These are phyloP conservation scores for Entomortierella beljakovae DNA, from an alignment of 192 early-diverging fungal genomes.

Conservation along the genomic window DNA sequence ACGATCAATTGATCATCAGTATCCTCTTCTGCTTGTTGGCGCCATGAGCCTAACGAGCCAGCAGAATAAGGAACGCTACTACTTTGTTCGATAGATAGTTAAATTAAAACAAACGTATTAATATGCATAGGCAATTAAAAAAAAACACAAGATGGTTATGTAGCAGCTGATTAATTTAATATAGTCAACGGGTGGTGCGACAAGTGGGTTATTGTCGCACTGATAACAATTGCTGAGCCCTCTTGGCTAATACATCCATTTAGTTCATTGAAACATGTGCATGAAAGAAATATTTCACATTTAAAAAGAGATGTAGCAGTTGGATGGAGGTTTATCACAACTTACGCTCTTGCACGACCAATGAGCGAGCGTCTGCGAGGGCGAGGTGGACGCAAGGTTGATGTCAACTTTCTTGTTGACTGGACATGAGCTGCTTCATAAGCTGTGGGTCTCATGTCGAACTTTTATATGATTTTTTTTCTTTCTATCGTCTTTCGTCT, in stretches of 20 bases:
- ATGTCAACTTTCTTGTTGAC: slow-evolving; percentile 8
- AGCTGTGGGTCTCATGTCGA: slow-evolving; percentile 21
- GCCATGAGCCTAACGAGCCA: slow-evolving; percentile 36
- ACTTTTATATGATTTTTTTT: too few species aligned
- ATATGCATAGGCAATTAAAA: not conserved
- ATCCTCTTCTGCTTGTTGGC: slow-evolving; percentile 22
- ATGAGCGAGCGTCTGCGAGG: slow-evolving; percentile 49
- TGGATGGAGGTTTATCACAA: not conserved
- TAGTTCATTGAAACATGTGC: not conserved
- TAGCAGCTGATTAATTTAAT: too few species aligned
- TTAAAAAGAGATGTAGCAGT: not conserved
- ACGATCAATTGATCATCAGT: slow-evolving; percentile 40
- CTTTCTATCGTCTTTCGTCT: not conserved
- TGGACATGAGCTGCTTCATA: slow-evolving; percentile 22
- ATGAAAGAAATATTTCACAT: not conserved
- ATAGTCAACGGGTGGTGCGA: not conserved
- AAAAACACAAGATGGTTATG: too few species aligned
- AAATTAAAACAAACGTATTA: not conserved
- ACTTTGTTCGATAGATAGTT: not conserved
- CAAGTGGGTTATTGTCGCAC: not conserved
- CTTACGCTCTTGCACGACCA: slow-evolving; percentile 47
- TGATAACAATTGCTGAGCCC: too few species aligned
- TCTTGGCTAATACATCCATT: not conserved
- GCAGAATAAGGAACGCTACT: slow-evolving; percentile 37
- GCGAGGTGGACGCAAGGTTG: slow-evolving; percentile 30